phyloP scores from a whole-genome alignment of 495 filamentous ascomycete genomes.

The Bryoglossum gracile region DNA sequence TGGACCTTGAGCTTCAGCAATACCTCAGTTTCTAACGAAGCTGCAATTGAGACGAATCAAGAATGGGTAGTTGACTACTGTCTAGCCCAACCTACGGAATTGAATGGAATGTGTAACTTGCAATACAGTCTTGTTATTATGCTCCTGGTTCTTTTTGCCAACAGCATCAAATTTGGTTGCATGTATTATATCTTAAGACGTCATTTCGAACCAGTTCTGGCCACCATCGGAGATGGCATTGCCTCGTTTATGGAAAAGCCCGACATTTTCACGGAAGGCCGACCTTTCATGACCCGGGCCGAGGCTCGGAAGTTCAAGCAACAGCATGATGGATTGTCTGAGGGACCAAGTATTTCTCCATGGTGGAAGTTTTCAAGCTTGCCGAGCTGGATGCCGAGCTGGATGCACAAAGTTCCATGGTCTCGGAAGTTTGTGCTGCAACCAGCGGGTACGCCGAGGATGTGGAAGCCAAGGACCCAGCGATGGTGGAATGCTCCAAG shows the following conservation, averaged over 20 bases:
- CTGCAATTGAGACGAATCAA: background rate
- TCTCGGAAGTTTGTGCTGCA: no score
- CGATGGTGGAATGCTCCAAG: slow-evolving; percentile 9
- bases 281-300: no score
- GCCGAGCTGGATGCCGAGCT: no score
- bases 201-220: slow-evolving; percentile 23
- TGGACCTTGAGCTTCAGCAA: background rate
- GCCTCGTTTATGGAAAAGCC: slow-evolving; percentile 39
- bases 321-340: slow-evolving; percentile 4
- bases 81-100: background rate
- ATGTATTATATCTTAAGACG: slow-evolving; percentile 26
- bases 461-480: no score
- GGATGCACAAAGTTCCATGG: no score
- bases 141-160: slow-evolving; percentile 32
- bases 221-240: slow-evolving; percentile 48
- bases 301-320: slow-evolving; percentile 1
- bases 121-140: slow-evolving; percentile 35
- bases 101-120: slow-evolving; percentile 32
- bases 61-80: slow-evolving; percentile 10
- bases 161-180: slow-evolving; percentile 32
- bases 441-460: no score
- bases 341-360: no score
- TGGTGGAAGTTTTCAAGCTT: no score
- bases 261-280: no score
- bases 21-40: background rate